Evolutionary conservation across 1,284 basidiomycete species (phyloP), one percentile per base, ranked within the genome.

Genomic region (Mycosarcoma maydis): DNA sequence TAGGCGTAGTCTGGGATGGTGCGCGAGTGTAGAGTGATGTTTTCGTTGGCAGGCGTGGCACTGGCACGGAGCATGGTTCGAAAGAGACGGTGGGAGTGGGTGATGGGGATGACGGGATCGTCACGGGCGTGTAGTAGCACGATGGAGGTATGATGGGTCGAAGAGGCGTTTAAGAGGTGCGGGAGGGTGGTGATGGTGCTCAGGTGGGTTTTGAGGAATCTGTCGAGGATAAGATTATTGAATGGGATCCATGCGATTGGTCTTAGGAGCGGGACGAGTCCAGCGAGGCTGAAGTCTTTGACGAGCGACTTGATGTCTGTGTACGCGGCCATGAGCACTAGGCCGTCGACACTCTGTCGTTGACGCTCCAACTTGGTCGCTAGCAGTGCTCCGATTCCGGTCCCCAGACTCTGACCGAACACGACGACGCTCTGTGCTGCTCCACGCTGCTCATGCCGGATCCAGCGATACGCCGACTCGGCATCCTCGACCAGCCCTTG

Each of bases 341-440:
- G 80, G 0, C 90, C 90, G 58, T 85, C 85, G 10, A 86, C 86
- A 0, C 69, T 71, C 7, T 72, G 72, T 7, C 72, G 80, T 76
- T 61, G 27, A 34, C 39, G 34, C 37, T 52, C 67, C 4, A 94
- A 84, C 2, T 86, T 86, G 0, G 85, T 88, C 16, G 87, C 86
- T 10, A 69, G 36, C 4, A 69, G 40, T 5, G 89, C 86, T 0
- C 87, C 85, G 3, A 94, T 88, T 1, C 89, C 92, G 0, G 92
- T 92, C 0, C 92, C 92, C 2, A 94, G 83, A 66, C 90, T 91
- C 75, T 92, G 90, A 0, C 92, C 92, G 8, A 92, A 84, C 36
- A 94, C 82, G 7, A 90, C 83, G 34, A 94, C 84, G 54, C 89
- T 84, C 44, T n/a, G 61, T 20, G 19, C 14, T 4, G 20, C 22